A percentile compares a stretch with the other conserved stretches of the same genome.
These are phyloP conservation scores for Chenopodium album DNA, from an alignment of 148 eudicot species.

Conservation along the genomic window DNA sequence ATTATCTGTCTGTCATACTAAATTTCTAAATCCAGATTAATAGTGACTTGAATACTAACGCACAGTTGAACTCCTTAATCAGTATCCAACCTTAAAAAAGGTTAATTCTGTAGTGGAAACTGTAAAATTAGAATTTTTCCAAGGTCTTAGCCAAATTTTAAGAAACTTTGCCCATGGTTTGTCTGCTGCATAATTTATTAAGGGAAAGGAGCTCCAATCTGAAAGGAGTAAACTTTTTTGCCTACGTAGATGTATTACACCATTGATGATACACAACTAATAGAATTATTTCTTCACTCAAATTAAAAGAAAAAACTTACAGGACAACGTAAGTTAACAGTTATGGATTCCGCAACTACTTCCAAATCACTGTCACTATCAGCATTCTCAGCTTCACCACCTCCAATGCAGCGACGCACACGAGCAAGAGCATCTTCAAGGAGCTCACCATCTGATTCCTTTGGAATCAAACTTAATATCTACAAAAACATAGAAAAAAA, in stretches of 20 bases:
- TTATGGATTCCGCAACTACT: conserved; percentile 69
- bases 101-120: background rate
- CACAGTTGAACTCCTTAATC: background rate
- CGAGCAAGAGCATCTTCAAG: conserved; percentile 72
- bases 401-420: conserved; percentile 69
- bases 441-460: conserved; percentile 59
- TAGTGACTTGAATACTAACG: background rate
- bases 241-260: background rate
- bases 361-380: conserved; percentile 83
- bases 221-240: background rate
- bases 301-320: conserved; percentile 42
- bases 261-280: background rate
- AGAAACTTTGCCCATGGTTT: background rate
- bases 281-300: background rate
- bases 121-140: background rate
- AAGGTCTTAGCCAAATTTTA: background rate
- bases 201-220: background rate
- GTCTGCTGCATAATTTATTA: background rate
- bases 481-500: conserved; percentile 12
- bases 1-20: background rate
- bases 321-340: conserved; percentile 71
- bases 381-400: conserved; percentile 59
- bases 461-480: conserved; percentile 62
- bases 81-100: background rate
- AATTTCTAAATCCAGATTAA: background rate